Evolutionary conservation across 2,329 filamentous ascomycete genomes (phyloP).

Genomic region (Aspergillus ochraceus): DNA sequence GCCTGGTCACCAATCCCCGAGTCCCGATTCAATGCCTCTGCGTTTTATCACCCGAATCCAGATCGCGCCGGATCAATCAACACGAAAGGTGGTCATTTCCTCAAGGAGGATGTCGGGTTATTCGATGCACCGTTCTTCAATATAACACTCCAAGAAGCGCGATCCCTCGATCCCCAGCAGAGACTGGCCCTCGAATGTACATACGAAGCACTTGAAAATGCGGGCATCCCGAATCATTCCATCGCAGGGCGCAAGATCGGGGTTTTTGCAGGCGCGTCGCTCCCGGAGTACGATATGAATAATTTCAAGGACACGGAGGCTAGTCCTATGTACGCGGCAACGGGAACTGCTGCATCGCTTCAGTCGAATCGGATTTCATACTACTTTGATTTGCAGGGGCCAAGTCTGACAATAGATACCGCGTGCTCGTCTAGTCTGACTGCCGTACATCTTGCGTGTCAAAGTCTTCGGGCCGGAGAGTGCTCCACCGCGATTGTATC

Average conservation of each 20-base stretch:
- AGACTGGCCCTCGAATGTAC: slow-evolving; percentile 24
- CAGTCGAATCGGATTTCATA: slow-evolving; percentile 32
- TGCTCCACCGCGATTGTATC: slow-evolving; percentile 22
- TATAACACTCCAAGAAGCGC: slow-evolving; percentile 17
- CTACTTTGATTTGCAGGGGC: slow-evolving; percentile 30
- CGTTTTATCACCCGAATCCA: slow-evolving; percentile 8
- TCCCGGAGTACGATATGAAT: slow-evolving; percentile 11
- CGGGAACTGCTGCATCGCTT: slow-evolving; percentile 17
- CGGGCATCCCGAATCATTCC: slow-evolving; percentile 5
- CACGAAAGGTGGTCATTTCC: slow-evolving; percentile 17
- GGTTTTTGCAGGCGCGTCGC: background rate
- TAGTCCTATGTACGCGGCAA: slow-evolving; percentile 5
- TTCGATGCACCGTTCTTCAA: slow-evolving; percentile 35
- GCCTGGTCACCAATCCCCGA: slow-evolving; percentile 2
- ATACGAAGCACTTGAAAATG: slow-evolving; percentile 26
- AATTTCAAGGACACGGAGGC: slow-evolving; percentile 24
- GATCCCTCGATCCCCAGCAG: slow-evolving; percentile 22
- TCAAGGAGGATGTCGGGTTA: slow-evolving; percentile 20
- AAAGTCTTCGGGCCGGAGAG: slow-evolving; percentile 16
- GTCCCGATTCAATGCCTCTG: slow-evolving; percentile 4
- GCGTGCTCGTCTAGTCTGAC: slow-evolving; percentile 27
- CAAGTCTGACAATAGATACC: slow-evolving; percentile 29
- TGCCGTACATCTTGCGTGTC: slow-evolving; percentile 30
- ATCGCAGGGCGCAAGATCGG: slow-evolving; percentile 15
- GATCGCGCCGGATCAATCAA: background rate